Evolutionary conservation across 1,284 basidiomycete genomes (phyloP).

Genomic region (Puccinia horiana): DNA sequence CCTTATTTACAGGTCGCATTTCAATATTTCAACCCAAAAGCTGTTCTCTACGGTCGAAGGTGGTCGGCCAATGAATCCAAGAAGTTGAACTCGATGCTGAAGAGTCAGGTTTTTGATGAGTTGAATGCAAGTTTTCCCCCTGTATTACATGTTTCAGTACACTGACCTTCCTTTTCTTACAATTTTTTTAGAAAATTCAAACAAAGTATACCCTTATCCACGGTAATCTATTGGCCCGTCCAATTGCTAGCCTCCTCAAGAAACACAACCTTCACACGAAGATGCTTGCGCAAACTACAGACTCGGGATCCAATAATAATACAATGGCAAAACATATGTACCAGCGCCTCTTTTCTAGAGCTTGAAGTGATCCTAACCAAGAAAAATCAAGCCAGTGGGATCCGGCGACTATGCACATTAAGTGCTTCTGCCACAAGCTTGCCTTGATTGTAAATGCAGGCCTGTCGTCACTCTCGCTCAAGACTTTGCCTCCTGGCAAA

Average conservation of each 20-base stretch:
- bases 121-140: background rate
- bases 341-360: background rate
- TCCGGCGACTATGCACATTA: slow-evolving; percentile 3
- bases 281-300: no score
- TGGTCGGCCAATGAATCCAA: background rate
- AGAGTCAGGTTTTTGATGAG: background rate
- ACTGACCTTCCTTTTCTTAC: background rate
- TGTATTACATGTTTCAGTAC: background rate
- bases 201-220: slow-evolving; percentile 2
- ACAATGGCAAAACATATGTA: slow-evolving; percentile 3
- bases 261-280: background rate
- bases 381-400: background rate
- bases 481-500: slow-evolving; percentile 2
- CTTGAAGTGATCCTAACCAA: background rate
- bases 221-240: background rate
- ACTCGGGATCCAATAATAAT: slow-evolving; percentile 8
- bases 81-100: background rate
- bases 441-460: slow-evolving; percentile 19
- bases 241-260: background rate
- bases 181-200: background rate
- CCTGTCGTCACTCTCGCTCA: background rate
- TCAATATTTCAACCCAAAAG: background rate
- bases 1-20: background rate
- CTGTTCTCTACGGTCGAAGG: background rate
- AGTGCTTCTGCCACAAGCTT: slow-evolving; percentile 35